These are phyloP conservation scores for Hypomyces perniciosus DNA, from an alignment of 2,329 filamentous ascomycete species.

Conservation along the genomic window DNA sequence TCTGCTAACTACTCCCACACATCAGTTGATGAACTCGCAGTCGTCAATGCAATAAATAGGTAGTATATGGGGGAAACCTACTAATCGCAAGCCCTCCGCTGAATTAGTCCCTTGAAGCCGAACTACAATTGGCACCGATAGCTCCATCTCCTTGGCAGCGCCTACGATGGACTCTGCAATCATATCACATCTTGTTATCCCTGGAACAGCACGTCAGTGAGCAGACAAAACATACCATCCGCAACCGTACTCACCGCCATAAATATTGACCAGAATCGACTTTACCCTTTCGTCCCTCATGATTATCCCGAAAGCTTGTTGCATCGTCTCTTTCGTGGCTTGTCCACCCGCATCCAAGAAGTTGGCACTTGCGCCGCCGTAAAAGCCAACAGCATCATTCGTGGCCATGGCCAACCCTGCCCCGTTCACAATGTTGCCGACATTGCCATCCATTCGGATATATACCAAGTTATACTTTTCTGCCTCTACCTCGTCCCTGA, in stretches of 20 bases:
- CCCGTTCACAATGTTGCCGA: slow-evolving; percentile 83
- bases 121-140: slow-evolving; percentile 39
- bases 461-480: slow-evolving; percentile 70
- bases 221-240: not conserved
- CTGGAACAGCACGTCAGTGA: slow-evolving; percentile 20
- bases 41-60: slow-evolving; percentile 5
- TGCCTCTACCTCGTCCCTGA: slow-evolving; percentile 31
- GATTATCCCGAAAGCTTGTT: slow-evolving; percentile 68
- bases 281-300: slow-evolving; percentile 65
- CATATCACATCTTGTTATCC: slow-evolving; percentile 45
- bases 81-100: slow-evolving; percentile 34
- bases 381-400: slow-evolving; percentile 66
- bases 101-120: slow-evolving; percentile 43
- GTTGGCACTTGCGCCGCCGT: slow-evolving; percentile 67
- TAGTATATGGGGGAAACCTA: slow-evolving; percentile 20
- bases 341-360: slow-evolving; percentile 89
- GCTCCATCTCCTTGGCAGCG: slow-evolving; percentile 32
- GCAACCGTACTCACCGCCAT: slow-evolving; percentile 27
- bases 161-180: slow-evolving; percentile 44
- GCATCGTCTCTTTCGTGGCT: slow-evolving; percentile 75
- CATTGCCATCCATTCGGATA: slow-evolving; percentile 55
- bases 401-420: slow-evolving; percentile 91
- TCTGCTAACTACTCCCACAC: slow-evolving; percentile 26
- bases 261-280: slow-evolving; percentile 58
- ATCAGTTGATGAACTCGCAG: not conserved